Conservation (phyloP, 192 early-diverging fungal genomes). For the Entomortierella lignicola region DNA sequence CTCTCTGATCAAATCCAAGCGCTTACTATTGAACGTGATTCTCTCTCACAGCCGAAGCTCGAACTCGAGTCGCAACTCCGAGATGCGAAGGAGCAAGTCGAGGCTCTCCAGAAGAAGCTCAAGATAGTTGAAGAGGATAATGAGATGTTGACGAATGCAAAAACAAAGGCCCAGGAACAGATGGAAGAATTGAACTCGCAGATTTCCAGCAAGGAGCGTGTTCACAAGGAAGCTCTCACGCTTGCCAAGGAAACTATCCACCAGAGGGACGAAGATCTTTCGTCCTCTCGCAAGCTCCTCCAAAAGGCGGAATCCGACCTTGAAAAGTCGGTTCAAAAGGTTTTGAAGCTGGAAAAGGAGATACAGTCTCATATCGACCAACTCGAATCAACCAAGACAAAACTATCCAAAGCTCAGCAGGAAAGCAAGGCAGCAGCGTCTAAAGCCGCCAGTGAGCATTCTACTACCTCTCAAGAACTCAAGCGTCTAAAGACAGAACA, state of each 20-base stretch:
- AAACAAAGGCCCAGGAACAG: slow-evolving; percentile 27
- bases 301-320: slow-evolving; percentile 1
- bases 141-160: slow-evolving; percentile 3
- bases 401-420: slow-evolving; percentile 17
- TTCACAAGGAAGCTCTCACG: slow-evolving; percentile 19
- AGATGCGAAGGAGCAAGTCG: not conserved
- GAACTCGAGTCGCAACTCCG: slow-evolving; percentile 20
- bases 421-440: slow-evolving; percentile 13
- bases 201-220: slow-evolving; percentile 13
- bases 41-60: slow-evolving; percentile 5
- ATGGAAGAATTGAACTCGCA: slow-evolving; percentile 6
- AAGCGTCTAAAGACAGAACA: slow-evolving; percentile 19
- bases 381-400: not conserved
- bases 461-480: slow-evolving; percentile 12
- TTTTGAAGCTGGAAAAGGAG: slow-evolving; percentile 24
- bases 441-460: slow-evolving; percentile 2
- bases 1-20: slow-evolving; percentile 19
- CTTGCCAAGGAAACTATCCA: slow-evolving; percentile 41
- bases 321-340: slow-evolving; percentile 4
- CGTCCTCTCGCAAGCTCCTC: not conserved
- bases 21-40: slow-evolving; percentile 22
- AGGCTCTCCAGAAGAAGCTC: not conserved
- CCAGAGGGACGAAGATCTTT: slow-evolving; percentile 38
- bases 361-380: slow-evolving; percentile 4
- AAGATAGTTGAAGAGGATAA: slow-evolving; percentile 23